Evolutionary conservation across 176 grass and related monocot species (phyloP).

Genomic region (Cenchrus purpureus): DNA sequence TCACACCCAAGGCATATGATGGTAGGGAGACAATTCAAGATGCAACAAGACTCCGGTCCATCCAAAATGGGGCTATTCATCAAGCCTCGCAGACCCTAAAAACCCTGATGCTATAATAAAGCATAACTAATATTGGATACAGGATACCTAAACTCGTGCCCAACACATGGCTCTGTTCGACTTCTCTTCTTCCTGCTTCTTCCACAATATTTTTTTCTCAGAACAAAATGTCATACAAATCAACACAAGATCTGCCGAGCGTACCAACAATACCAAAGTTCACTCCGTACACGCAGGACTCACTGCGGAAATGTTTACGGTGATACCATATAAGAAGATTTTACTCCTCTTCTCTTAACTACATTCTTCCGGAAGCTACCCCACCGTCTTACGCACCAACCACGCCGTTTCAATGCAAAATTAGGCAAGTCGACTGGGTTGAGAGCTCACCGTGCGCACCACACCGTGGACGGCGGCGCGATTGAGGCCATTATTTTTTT

Average conservation of each 20-base stretch:
- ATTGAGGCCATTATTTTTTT: slow-evolving; percentile 31
- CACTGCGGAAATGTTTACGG: background rate
- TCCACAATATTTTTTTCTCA: no score
- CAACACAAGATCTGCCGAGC: no score
- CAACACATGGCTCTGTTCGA: background rate
- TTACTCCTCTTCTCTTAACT: background rate
- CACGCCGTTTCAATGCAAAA: background rate
- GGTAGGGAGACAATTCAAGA: background rate
- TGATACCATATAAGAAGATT: background rate
- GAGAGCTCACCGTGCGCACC: slow-evolving; percentile 37
- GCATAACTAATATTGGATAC: background rate
- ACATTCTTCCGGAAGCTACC: background rate
- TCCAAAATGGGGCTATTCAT: slow-evolving; percentile 1
- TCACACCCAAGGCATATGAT: background rate
- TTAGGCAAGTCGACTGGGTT: background rate
- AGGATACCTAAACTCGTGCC: background rate
- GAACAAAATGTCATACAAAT: no score
- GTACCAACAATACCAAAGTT: background rate
- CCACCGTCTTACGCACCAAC: background rate
- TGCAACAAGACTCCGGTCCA: background rate
- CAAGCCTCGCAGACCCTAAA: background rate
- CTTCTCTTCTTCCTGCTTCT: no score
- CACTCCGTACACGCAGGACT: background rate
- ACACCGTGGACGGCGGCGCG: slow-evolving; percentile 22
- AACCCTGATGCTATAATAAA: background rate